Evolutionary conservation across 108 stramenopile genomes (phyloP).

Genomic region (Cylindrotheca closterium): DNA sequence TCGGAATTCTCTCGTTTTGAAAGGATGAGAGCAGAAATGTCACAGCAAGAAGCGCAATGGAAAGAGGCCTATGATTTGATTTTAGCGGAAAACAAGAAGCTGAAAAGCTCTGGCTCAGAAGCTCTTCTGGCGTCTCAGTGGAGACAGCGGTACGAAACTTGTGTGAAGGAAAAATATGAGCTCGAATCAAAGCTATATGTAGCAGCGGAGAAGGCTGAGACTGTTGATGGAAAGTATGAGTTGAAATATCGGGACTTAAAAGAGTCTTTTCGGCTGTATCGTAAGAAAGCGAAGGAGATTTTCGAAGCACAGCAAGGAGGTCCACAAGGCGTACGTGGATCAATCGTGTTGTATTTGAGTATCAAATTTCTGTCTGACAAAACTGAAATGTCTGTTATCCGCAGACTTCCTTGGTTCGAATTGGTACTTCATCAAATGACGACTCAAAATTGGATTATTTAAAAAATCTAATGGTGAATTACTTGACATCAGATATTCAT

Average conservation of each 20-base stretch:
- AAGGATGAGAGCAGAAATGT: constrained; percentile 53
- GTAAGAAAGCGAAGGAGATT: constrained; percentile 91
- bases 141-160: constrained; percentile 88
- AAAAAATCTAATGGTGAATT: constrained; percentile 87
- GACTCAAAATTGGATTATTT: constrained; percentile 75
- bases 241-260: constrained; percentile 87
- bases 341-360: not conserved
- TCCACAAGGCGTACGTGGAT: constrained; percentile 29
- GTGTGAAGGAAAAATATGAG: constrained; percentile 81
- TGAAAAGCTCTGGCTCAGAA: constrained; percentile 86
- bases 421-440: constrained; percentile 29
- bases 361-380: too few species aligned
- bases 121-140: constrained; percentile 89
- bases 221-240: constrained; percentile 71
- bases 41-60: constrained; percentile 85
- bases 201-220: constrained; percentile 43
- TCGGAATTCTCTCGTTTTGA: constrained; percentile 48
- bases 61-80: constrained; percentile 85
- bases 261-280: constrained; percentile 87
- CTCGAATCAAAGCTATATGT: constrained; percentile 57
- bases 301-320: constrained; percentile 81
- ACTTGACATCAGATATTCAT: constrained; percentile 64
- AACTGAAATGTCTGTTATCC: too few species aligned
- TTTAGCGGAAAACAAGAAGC: constrained; percentile 75
- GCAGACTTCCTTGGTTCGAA: constrained; percentile 16